These are phyloP conservation scores for Coemansia sp. DNA, from an alignment of 192 early-diverging fungal genomes.

Conservation along the genomic window DNA sequence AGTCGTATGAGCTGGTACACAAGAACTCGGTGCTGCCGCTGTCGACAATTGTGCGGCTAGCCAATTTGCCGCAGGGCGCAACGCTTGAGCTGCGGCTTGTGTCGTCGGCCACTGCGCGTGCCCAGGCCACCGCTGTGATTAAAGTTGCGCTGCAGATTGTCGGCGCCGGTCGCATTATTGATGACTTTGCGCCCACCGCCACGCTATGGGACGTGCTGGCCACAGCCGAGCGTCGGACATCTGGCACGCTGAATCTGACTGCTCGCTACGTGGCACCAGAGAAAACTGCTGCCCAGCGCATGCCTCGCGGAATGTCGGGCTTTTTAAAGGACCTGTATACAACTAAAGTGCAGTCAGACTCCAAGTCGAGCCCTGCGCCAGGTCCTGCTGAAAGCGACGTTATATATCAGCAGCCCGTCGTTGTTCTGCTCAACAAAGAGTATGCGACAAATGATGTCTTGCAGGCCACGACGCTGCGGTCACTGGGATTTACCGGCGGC, in stretches of 20 bases:
- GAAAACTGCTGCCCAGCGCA: neutral
- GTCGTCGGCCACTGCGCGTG: no score
- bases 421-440: constrained; percentile 50
- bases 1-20: constrained; percentile 63
- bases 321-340: constrained; percentile 6
- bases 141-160: constrained; percentile 76
- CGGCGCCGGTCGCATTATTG: constrained; percentile 64
- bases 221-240: constrained; percentile 16
- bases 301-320: constrained; percentile 6
- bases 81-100: constrained; percentile 59
- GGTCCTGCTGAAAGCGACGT: neutral
- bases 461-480: constrained; percentile 66
- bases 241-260: constrained; percentile 31
- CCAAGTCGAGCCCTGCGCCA: neutral
- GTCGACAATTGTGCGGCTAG: constrained; percentile 73
- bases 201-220: constrained; percentile 66
- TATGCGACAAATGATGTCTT: constrained; percentile 59
- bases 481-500: constrained; percentile 67
- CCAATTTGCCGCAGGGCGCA: constrained; percentile 77
- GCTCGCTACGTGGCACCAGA: neutral
- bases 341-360: neutral
- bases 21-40: constrained; percentile 68
- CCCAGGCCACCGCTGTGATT: constrained; percentile 2
- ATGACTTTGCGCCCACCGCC: constrained; percentile 57
- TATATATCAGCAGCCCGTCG: constrained; percentile 33